Base-by-base conservation (phyloP, 1,139 yeast genomes). In the Blastobotrys indianensis region DNA sequence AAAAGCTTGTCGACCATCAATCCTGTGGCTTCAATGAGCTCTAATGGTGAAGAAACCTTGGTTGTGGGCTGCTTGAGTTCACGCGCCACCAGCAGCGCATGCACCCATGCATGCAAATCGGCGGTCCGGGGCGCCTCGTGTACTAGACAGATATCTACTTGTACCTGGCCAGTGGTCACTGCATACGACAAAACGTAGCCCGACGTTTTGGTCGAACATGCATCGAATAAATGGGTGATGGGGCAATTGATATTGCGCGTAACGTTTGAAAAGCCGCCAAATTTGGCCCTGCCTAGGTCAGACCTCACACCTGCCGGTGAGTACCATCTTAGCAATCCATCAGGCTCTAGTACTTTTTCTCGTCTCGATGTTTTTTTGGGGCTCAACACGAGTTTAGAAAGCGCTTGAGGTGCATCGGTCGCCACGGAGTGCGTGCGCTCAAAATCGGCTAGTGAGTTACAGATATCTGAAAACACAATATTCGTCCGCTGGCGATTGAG, bases 401-500 rank as follows among this genome's bases (percentile, higher is more conserved):
- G 41, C 1, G 61, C 50, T 25, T 35, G 44, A n/a, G 51, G 45
- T 8, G 50, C 38, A 30, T 54, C 54, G 5, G 51, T 47, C 15
- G 53, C 57, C 9, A 46, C 46, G 4, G 51, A 44, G 32, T 46
- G 42, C 2, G 57, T 43, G n/a, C 54, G 54, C 42, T 55, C 55
- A 30, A 57, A 35, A 40, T 58, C 57, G 10, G 61, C 55, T 10
- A 61, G 51, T 9, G 61, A 47, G 29, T 51, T 54, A 32, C 59
- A 45, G 33, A 63, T 48, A 37, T 61, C 62, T 31, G 66, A 51
- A 47, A 66, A 63, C 20, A 66, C 56, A 32, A 66, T 56, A 39
- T 58, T 63, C 7, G 68, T 39, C 11, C 70, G 52, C 46, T 67
- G 71, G 2, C 69, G 58, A 47, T 66, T 67, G 44, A 66, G 45